Conservation (phyloP, 2,329 filamentous ascomycete species). For the Penicillium aurantiogriseum region DNA sequence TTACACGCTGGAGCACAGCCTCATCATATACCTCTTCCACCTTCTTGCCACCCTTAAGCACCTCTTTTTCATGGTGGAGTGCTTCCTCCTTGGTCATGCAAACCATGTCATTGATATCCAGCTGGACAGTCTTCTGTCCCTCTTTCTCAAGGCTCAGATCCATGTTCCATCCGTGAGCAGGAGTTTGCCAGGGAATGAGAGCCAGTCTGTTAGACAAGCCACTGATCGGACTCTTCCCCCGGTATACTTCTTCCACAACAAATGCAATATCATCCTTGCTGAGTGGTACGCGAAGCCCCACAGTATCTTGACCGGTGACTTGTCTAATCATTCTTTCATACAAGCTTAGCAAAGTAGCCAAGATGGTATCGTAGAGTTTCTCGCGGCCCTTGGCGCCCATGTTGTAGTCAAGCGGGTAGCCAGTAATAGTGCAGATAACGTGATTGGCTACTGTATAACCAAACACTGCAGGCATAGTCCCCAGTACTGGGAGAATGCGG, state of each 20-base stretch:
- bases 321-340: constrained; percentile 72
- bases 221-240: constrained; percentile 77
- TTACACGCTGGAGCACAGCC: constrained; percentile 65
- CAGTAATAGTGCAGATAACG: constrained; percentile 75
- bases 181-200: constrained; percentile 76
- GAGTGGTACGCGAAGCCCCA: constrained; percentile 77
- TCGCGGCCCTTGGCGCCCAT: constrained; percentile 76
- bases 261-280: constrained; percentile 81
- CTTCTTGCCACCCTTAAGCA: constrained; percentile 67
- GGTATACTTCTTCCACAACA: constrained; percentile 83
- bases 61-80: constrained; percentile 71
- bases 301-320: constrained; percentile 51
- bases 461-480: constrained; percentile 97
- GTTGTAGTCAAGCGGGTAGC: constrained; percentile 80
- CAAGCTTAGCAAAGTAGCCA: constrained; percentile 69
- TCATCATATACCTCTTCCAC: constrained; percentile 72
- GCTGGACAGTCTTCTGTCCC: constrained; percentile 73
- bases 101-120: constrained; percentile 71
- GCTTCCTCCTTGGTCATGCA: constrained; percentile 94
- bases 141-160: constrained; percentile 59
- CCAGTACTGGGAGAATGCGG: constrained; percentile 89
- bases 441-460: constrained; percentile 90
- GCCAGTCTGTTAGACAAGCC: constrained; percentile 76
- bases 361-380: constrained; percentile 86
- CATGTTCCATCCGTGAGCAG: constrained; percentile 57